Conservation (phyloP, 2,329 filamentous ascomycete species). For the Nakataea oryzae region DNA sequence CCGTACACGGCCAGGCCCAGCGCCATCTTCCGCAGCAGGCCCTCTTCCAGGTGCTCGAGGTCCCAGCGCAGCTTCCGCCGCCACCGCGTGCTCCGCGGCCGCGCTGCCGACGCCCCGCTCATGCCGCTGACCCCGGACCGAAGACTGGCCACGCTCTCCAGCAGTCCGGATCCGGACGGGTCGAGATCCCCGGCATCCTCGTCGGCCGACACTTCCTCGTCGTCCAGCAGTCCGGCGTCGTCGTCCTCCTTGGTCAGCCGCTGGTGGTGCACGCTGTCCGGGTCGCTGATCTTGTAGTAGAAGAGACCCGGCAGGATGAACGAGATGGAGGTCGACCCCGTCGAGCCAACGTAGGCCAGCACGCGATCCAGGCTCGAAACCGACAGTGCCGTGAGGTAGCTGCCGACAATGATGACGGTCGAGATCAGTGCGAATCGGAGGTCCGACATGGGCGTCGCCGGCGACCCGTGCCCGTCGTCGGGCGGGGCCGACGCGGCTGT, state of each 20-base stretch:
- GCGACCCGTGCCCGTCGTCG: constrained; percentile 38
- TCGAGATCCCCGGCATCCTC: constrained; percentile 37
- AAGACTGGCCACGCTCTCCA: constrained; percentile 34
- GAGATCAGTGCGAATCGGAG: constrained; percentile 83
- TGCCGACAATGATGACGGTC: constrained; percentile 71
- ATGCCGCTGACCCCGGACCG: constrained; percentile 27
- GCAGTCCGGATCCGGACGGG: constrained; percentile 19
- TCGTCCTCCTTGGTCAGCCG: constrained; percentile 85
- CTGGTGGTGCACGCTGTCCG: constrained; percentile 78
- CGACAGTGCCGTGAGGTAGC: constrained; percentile 82
- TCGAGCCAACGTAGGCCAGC: constrained; percentile 89
- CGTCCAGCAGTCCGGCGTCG: constrained; percentile 33
- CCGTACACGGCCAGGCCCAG: constrained; percentile 76
- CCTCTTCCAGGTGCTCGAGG: constrained; percentile 52
- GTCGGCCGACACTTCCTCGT: constrained; percentile 23
- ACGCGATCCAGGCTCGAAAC: constrained; percentile 85
- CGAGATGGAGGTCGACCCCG: constrained; percentile 88
- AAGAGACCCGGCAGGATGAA: constrained; percentile 95
- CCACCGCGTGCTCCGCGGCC: constrained; percentile 31
- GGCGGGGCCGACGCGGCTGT: constrained; percentile 14
- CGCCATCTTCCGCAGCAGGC: constrained; percentile 59
- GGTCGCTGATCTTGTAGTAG: constrained; percentile 96
- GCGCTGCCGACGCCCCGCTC: constrained; percentile 20
- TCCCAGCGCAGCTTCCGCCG: constrained; percentile 49
- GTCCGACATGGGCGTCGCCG: constrained; percentile 64